These are phyloP conservation scores for Triticum urartu DNA, from an alignment of 176 grass and related monocot genomes.

Conservation along the genomic window DNA sequence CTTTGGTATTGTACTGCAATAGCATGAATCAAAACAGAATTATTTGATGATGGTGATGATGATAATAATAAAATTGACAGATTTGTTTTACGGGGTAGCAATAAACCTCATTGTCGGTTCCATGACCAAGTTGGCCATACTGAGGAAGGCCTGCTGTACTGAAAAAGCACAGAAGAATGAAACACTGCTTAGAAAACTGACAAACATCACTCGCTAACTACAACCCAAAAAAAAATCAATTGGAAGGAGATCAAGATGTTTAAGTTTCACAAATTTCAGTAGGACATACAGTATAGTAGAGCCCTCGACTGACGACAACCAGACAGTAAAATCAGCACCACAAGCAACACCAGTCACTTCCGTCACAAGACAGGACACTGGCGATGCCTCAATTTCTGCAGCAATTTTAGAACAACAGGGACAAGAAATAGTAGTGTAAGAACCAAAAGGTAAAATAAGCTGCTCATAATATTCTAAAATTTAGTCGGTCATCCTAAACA, in stretches of 20 bases:
- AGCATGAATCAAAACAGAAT: conserved; percentile 28
- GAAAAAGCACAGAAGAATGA: conserved; percentile 57
- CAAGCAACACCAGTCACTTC: conserved; percentile 71
- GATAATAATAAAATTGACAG: not conserved
- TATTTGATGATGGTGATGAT: not conserved
- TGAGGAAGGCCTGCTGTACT: conserved; percentile 90
- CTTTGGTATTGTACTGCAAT: conserved; percentile 94
- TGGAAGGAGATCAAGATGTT: conserved; percentile 9
- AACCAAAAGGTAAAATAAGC: not conserved
- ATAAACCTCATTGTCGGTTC: conserved; percentile 92
- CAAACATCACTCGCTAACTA: conserved; percentile 42
- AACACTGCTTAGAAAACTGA: conserved; percentile 36
- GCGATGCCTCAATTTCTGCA: conserved; percentile 78
- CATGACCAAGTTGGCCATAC: conserved; percentile 97
- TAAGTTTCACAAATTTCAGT: conserved; percentile 8
- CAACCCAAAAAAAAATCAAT: conserved; percentile 20
- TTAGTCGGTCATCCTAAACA: not conserved
- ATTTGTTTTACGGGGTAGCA: not conserved
- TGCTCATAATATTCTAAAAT: not conserved
- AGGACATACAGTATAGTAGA: conserved; percentile 91
- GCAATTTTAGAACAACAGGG: conserved; percentile 30
- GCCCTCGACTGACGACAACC: conserved; percentile 86
- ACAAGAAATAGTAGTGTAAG: conserved; percentile 9
- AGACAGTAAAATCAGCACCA: conserved; percentile 94
- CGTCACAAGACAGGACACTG: conserved; percentile 71